These are phyloP conservation scores for Globisporangium canariense DNA, from an alignment of 352 stramenopile genomes.

Conservation along the genomic window DNA sequence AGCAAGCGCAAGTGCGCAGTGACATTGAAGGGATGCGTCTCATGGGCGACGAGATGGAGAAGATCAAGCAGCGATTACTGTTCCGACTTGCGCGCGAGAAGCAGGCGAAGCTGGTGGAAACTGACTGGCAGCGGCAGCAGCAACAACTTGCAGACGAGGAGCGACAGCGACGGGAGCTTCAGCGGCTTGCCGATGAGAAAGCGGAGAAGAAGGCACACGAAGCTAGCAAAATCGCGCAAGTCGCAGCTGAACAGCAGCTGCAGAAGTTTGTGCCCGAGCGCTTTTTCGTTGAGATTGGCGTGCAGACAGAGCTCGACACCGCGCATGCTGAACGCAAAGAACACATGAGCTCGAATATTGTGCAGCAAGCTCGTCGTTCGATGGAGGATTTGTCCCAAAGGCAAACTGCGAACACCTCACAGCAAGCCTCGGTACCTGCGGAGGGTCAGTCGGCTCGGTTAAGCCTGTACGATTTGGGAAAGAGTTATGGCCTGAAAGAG, in stretches of 20 bases:
- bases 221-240: background rate
- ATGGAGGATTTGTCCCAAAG: background rate
- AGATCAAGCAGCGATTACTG: slow-evolving; percentile 49
- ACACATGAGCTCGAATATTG: background rate
- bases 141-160: slow-evolving; percentile 1
- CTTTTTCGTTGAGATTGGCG: slow-evolving; percentile 9
- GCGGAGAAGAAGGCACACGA: background rate
- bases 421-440: slow-evolving; percentile 5
- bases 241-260: background rate
- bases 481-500: slow-evolving; percentile 23
- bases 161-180: slow-evolving; percentile 6
- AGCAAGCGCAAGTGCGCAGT: slow-evolving; percentile 30
- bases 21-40: slow-evolving; percentile 43
- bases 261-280: background rate
- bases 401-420: background rate
- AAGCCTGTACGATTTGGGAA: slow-evolving; percentile 43
- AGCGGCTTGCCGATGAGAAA: background rate
- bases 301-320: slow-evolving; percentile 12
- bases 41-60: slow-evolving; percentile 62
- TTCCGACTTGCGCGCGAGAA: slow-evolving; percentile 35
- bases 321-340: background rate
- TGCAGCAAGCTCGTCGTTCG: background rate
- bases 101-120: slow-evolving; percentile 17
- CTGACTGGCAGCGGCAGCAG: slow-evolving; percentile 19
- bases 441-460: slow-evolving; percentile 26